Percentiles rank a stretch among this genome's conserved stretches.
Evolutionary conservation across 202 grass and related monocot species (phyloP).

Genomic region (Digitaria exilis): DNA sequence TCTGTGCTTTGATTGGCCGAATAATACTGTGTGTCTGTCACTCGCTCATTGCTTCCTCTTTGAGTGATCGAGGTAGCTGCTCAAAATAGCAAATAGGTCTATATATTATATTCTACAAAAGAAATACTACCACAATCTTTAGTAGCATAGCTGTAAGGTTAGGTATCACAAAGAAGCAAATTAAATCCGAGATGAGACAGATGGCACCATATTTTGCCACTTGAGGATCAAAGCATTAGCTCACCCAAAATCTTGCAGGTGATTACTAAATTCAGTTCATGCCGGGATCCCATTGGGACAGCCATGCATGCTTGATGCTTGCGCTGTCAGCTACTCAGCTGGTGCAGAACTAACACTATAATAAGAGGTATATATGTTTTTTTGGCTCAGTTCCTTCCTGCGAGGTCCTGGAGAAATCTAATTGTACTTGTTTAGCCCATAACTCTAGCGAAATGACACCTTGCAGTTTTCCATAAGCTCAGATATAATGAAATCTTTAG

Average conservation of each 20-base stretch:
- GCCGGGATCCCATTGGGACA: neutral
- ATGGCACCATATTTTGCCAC: neutral
- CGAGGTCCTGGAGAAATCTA: neutral
- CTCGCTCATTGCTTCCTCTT: neutral
- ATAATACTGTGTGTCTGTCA: neutral
- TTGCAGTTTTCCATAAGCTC: neutral
- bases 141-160: slow-evolving; percentile 1
- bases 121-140: neutral
- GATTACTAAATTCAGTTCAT: slow-evolving; percentile 4
- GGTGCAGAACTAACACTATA: no score
- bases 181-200: neutral
- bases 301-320: neutral
- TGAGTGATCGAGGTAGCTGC: neutral
- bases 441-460: neutral
- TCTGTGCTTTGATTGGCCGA: neutral
- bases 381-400: neutral
- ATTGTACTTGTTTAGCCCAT: neutral
- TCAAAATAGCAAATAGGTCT: neutral
- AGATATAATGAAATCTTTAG: neutral
- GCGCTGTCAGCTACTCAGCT: neutral
- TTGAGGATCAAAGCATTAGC: slow-evolving; percentile 9
- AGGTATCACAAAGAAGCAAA: neutral
- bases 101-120: neutral
- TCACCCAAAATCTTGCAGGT: neutral
- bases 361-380: no score